Conservation (phyloP, 2,329 filamentous ascomycete species). For the Aureobasidium leucospermi region DNA sequence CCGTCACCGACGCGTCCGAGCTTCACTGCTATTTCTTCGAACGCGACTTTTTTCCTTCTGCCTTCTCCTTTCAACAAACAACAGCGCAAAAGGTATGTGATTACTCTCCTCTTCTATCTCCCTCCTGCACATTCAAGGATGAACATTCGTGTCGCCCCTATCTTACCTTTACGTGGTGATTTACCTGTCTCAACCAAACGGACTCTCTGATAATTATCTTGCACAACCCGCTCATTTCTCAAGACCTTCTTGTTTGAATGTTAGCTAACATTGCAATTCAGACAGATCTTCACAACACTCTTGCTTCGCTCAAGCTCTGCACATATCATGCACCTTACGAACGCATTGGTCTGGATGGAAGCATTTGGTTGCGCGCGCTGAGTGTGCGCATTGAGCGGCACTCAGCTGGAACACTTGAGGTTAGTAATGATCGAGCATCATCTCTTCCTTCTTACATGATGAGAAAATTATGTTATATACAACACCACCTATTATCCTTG, state of each 20-base stretch:
- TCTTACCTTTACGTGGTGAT: conserved; percentile 52
- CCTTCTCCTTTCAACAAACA: conserved; percentile 1
- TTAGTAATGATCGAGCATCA: not conserved
- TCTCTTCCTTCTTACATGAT: conserved; percentile 28
- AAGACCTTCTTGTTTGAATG: conserved; percentile 7
- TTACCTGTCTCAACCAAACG: conserved; percentile 56
- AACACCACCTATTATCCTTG: conserved; percentile 40
- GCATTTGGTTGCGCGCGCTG: not conserved
- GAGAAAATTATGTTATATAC: conserved; percentile 42
- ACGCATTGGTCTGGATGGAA: not conserved
- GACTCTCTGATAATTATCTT: conserved; percentile 43
- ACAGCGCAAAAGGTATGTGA: conserved; percentile 14
- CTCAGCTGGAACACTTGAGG: not conserved
- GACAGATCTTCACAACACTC: not conserved
- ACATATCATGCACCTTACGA: conserved; percentile 13
- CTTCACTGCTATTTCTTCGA: conserved; percentile 8
- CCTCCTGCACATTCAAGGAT: conserved; percentile 31
- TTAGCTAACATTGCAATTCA: conserved; percentile 7
- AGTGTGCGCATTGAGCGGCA: not conserved
- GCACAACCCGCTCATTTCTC: conserved; percentile 4
- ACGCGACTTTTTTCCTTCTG: conserved; percentile 8
- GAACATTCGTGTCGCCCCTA: conserved; percentile 55
- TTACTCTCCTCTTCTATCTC: not conserved
- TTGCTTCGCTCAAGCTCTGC: conserved; percentile 4
- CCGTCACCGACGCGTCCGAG: conserved; percentile 12